A percentile compares a stretch with the other conserved stretches of the same genome.
Evolutionary conservation across 257 asterid genomes (phyloP).

Genomic region (Solanum appendiculatum): DNA sequence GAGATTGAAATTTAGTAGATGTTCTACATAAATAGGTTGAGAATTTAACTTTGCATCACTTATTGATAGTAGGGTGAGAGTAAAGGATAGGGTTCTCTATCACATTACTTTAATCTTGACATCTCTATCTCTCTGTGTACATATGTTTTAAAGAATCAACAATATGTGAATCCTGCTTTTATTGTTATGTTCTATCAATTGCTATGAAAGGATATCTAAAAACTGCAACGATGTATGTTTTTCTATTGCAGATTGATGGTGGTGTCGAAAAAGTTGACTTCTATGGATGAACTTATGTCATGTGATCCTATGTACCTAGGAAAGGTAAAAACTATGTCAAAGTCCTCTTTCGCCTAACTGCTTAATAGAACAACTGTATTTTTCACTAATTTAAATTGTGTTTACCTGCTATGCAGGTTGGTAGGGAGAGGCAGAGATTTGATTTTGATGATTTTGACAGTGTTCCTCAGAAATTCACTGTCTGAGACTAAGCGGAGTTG

Average conservation of each 20-base stretch:
- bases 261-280: slow-evolving; percentile 66
- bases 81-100: not conserved
- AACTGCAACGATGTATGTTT: not conserved
- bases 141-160: not conserved
- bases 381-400: not conserved
- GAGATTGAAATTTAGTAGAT: not conserved
- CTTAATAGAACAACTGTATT: not conserved
- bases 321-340: slow-evolving; percentile 35
- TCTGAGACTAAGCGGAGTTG: slow-evolving; percentile 30
- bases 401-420: slow-evolving; percentile 32
- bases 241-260: slow-evolving; percentile 58
- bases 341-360: not conserved
- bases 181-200: not conserved
- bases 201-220: not conserved
- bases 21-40: not conserved
- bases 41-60: not conserved
- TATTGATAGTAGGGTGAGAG: not conserved
- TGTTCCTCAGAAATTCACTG: slow-evolving; percentile 66
- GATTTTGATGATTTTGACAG: slow-evolving; percentile 84
- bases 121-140: not conserved
- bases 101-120: not conserved
- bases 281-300: slow-evolving; percentile 73
- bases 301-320: slow-evolving; percentile 68
- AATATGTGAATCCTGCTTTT: not conserved
- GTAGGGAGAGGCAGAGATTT: slow-evolving; percentile 84